A percentile compares a stretch with the other conserved stretches of the same genome.
phyloP scores from a whole-genome alignment of 352 stramenopile species.

The Pythium insidiosum region DNA sequence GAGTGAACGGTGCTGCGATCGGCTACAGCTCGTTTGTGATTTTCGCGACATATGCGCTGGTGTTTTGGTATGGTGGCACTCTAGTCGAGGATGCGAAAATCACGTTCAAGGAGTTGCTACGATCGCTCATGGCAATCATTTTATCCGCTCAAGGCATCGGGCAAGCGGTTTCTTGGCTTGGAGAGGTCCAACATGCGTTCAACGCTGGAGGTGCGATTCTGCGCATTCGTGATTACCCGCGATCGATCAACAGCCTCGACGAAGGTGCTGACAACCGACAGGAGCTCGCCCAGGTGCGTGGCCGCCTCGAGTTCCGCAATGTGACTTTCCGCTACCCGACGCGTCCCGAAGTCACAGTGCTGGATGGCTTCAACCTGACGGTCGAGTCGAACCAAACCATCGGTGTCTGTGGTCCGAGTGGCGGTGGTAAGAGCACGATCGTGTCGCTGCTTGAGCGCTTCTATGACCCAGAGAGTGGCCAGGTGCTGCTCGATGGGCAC shows the following conservation, averaged over 20 bases:
- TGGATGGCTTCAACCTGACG: conserved; percentile 77
- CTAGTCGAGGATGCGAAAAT: conserved; percentile 31
- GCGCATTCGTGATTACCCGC: conserved; percentile 16
- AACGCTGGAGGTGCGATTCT: conserved; percentile 33
- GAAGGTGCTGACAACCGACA: conserved; percentile 10
- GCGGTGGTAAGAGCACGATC: conserved; percentile 23
- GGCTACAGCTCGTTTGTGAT: conserved; percentile 69
- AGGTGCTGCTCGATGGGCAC: conserved; percentile 11
- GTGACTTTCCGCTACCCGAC: conserved; percentile 73
- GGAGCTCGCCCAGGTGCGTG: conserved; percentile 12
- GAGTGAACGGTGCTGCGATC: conserved; percentile 31
- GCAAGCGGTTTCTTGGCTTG: conserved; percentile 15
- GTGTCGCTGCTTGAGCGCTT: conserved; percentile 21
- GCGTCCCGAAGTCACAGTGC: conserved; percentile 48
- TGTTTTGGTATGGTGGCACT: conserved; percentile 59
- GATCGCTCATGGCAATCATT: conserved; percentile 46
- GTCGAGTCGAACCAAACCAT: conserved; percentile 56
- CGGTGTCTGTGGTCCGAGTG: conserved; percentile 32
- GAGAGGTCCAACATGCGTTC: conserved; percentile 56
- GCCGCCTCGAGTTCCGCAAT: conserved; percentile 41
- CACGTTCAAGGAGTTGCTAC: conserved; percentile 33
- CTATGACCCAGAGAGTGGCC: conserved; percentile 11
- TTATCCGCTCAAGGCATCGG: conserved; percentile 35
- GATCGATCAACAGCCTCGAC: conserved; percentile 27
- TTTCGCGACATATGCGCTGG: conserved; percentile 37